These are phyloP conservation scores for Leccinum pachyderme DNA, from an alignment of 1,284 basidiomycete genomes.

Conservation along the genomic window DNA sequence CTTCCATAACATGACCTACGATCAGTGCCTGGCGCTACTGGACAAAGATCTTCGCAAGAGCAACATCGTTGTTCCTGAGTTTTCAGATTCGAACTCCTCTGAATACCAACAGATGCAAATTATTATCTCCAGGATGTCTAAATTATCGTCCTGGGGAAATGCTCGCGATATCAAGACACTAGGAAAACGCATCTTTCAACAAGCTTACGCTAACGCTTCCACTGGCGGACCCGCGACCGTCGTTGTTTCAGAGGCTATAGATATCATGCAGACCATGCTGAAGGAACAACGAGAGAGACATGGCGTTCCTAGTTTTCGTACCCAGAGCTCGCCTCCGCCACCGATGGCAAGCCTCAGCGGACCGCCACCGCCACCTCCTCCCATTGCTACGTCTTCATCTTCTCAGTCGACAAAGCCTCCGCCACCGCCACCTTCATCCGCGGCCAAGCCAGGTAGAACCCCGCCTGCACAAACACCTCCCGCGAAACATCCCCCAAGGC, in stretches of 20 bases:
- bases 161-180: slow-evolving; percentile 58
- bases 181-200: slow-evolving; percentile 43
- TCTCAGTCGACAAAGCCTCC: slow-evolving; percentile 23
- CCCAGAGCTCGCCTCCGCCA: slow-evolving; percentile 10
- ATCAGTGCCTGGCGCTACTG: slow-evolving; percentile 49
- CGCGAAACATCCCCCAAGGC: not conserved
- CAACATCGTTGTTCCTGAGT: slow-evolving; percentile 36
- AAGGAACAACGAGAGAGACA: slow-evolving; percentile 27
- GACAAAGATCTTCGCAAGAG: slow-evolving; percentile 44
- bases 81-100: slow-evolving; percentile 34
- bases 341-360: slow-evolving; percentile 23
- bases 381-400: slow-evolving; percentile 19
- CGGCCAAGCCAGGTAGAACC: not conserved
- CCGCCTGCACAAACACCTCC: slow-evolving; percentile 3
- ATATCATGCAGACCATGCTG: slow-evolving; percentile 25
- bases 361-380: slow-evolving; percentile 25
- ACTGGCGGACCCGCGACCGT: slow-evolving; percentile 12
- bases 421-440: not conserved
- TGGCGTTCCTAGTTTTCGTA: slow-evolving; percentile 19
- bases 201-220: slow-evolving; percentile 28
- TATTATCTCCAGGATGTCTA: slow-evolving; percentile 40
- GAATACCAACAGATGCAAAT: slow-evolving; percentile 36
- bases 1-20: slow-evolving; percentile 50
- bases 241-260: slow-evolving; percentile 14
- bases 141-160: slow-evolving; percentile 58